Percentiles rank a stretch among this genome's conserved stretches.
Evolutionary conservation across 164 flowering plant species (phyloP).

Genomic region (Macadamia integrifolia): DNA sequence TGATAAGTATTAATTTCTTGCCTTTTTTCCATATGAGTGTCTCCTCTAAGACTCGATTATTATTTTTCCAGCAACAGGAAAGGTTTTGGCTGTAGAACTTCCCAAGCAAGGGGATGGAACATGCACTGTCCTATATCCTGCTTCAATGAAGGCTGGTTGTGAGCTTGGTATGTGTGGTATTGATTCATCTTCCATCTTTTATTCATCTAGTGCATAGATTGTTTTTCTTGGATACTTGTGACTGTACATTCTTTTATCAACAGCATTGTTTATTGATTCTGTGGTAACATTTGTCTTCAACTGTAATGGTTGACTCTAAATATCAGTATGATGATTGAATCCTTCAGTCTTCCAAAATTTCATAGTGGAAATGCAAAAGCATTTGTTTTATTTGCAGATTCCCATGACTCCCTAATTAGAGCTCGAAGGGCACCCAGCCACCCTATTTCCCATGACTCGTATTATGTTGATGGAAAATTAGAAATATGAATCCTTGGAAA

Average conservation of each 20-base stretch:
- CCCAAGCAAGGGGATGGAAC: constrained; percentile 46
- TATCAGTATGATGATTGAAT: background rate
- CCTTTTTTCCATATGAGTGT: background rate
- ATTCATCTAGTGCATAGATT: background rate
- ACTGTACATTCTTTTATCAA: background rate
- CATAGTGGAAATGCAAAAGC: too few relatives aligned
- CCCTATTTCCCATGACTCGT: too few relatives aligned
- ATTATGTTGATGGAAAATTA: too few relatives aligned
- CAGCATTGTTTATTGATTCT: background rate
- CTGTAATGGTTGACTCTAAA: background rate
- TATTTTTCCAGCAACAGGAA: constrained; percentile 68
- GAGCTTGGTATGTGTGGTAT: constrained; percentile 64
- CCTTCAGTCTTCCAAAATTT: too few relatives aligned
- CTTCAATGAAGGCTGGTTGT: constrained; percentile 80
- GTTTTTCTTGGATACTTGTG: too few relatives aligned
- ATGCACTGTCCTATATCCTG: constrained; percentile 82
- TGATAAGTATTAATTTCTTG: background rate
- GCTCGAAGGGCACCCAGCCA: too few relatives aligned
- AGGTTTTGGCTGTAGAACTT: constrained; percentile 83
- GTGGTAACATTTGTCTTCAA: background rate
- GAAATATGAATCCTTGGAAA: too few relatives aligned
- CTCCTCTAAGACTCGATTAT: constrained; percentile 4
- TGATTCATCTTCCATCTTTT: background rate
- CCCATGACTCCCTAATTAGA: too few relatives aligned
- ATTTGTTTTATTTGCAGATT: too few relatives aligned